Evolutionary conservation across 108 stramenopile species (phyloP), one percentile per base, ranked within the genome.

Genomic region (Fistulifera pelliculosa): DNA sequence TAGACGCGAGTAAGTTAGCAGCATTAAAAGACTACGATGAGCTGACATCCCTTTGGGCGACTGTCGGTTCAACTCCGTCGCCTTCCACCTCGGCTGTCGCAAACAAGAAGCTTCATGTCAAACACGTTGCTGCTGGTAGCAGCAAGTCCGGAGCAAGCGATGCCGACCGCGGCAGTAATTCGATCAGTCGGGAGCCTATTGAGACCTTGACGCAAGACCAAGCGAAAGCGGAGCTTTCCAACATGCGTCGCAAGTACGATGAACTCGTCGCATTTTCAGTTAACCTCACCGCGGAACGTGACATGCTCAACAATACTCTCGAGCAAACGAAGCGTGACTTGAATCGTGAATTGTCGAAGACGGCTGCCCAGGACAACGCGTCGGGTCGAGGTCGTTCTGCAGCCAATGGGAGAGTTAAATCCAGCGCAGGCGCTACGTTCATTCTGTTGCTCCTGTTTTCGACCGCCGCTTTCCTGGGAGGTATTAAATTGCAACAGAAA

Each of bases 261-360:
- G 95, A 96, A 55, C 74, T 96, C 35, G 90, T 96, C 13, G 66
- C 76, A 27, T 96, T 94, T 64, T 84, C 79, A 38, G 93, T 96
- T 22, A 92, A 91, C 45, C 65, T 96, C 64, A 96, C 95, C 13
- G 91, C 93, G 12, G 93, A 96, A 55, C 74, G 95, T 22, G 95
- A 96, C 62, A 84, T 90, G 70, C 80, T 94, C 61, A 90, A 86
- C 69, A 93, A 93, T 51, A 85, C 87, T 27, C 64, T 93, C 41
- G 91, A 93, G 49, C 91, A 93, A 59, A 87, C 91, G 28, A 89
- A 87, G 58, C 69, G 91, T 49, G 91, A 93, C 63, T 84, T 82
- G 56, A 85, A 89, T 59, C 58, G 85, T 54, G 87, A 93, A 58
- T 71, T 87, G 22, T 27, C 41, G 11, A 57, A 57, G 56, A 42